Evolutionary conservation across 768 basidiomycete species (phyloP), one percentile per base, ranked within the genome.

Genomic region (Asterophora lycoperdoides): DNA sequence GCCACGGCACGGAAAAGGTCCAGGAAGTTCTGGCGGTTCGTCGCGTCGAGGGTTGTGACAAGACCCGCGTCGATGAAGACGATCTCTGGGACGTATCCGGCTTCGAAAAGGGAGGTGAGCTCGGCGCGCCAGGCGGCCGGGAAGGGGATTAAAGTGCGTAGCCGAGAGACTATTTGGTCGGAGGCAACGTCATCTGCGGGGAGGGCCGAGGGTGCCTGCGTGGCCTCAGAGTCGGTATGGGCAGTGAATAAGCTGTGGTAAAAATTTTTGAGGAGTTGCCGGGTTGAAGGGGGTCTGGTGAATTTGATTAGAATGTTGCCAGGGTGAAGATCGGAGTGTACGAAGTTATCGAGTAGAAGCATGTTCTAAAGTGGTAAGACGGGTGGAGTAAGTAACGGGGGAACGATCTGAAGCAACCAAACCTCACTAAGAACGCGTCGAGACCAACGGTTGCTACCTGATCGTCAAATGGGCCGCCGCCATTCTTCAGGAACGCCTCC

Each of bases 291-390:
- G 0, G 92, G 92, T 63, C 89, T 90, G 61, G 82, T 86, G 71
- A 98, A 98, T 64, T 95, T 96, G 72, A 99, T 82, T 85, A 96
- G 89, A 67, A 97, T 94, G 64, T 98, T 98, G 26, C 95, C 95
- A 2, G 90, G 88, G 64, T 91, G 90, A 17, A 92, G 78, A 62
- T 92, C 90, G 3, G 89, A 77, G 64, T 98, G 96, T 8, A 95
- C 93, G 67, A 96, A 99, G 67, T 99, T 98, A 67, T 99, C 96
- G 38, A 99, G 73, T 1, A 99, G 73, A 15, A 99, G 81, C 96
- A 99, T 99, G 69, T 97, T 93, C 92, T 97, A 58, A 14, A 4
- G 19, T 26, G 28, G 30, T 26, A 36, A 60, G 46, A 30, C 51
- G 41, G 28, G 30, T 26, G 36, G 59, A 47, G 29, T 52, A 41